Evolutionary conservation across 164 flowering plant species (phyloP).

Genomic region (Amborella trichopoda): DNA sequence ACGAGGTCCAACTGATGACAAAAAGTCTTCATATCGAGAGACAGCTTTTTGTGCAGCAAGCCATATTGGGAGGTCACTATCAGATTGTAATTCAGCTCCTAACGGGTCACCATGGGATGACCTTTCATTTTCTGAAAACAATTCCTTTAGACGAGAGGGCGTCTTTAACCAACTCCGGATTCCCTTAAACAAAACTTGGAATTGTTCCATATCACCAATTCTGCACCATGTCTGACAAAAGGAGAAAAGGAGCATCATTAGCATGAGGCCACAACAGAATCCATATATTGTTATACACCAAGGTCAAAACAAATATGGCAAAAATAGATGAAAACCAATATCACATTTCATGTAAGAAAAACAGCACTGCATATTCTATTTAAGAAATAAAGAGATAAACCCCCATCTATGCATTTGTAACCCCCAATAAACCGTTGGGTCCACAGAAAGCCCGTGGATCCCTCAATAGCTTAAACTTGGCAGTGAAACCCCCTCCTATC

Average conservation of each 20-base stretch:
- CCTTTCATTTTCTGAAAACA: conserved; percentile 22
- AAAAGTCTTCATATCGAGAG: conserved; percentile 71
- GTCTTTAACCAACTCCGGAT: conserved; percentile 45
- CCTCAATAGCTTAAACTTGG: no score
- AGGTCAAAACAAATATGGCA: no score
- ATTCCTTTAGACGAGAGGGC: conserved; percentile 17
- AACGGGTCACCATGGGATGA: conserved; percentile 16
- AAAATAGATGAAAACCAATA: no score
- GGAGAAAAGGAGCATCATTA: neutral
- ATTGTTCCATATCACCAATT: neutral
- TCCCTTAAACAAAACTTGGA: conserved; percentile 39
- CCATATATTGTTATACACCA: no score
- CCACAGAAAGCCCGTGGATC: no score
- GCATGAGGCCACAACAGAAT: no score
- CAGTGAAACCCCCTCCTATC: no score
- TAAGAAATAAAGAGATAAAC: no score
- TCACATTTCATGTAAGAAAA: no score
- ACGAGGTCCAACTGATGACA: conserved; percentile 80
- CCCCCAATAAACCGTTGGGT: no score
- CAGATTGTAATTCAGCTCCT: conserved; percentile 27
- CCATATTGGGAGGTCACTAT: conserved; percentile 71
- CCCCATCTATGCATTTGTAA: no score
- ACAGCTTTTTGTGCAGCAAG: conserved; percentile 87
- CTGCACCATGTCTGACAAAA: neutral
- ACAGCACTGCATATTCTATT: no score